phyloP scores from a whole-genome alignment of 1,284 basidiomycete species.

The Tetrapyrgos nigripes region DNA sequence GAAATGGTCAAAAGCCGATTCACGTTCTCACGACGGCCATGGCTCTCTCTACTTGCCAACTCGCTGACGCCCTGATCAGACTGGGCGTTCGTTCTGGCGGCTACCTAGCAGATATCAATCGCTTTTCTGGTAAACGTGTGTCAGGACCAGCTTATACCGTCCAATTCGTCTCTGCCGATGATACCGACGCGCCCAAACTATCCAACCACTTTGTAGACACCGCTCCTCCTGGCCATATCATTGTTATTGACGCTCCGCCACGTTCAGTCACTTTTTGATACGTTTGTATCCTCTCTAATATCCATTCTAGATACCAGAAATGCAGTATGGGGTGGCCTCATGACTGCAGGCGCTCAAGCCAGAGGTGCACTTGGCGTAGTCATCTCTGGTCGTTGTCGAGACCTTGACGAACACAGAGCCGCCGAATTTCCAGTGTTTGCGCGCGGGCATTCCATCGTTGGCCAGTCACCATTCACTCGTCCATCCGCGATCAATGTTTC shows the following conservation, averaged over 20 bases:
- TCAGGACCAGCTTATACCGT: slow-evolving; percentile 92
- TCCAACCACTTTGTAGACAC: slow-evolving; percentile 87
- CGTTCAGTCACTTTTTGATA: slow-evolving; percentile 46
- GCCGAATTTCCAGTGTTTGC: slow-evolving; percentile 81
- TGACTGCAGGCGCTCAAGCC: slow-evolving; percentile 84
- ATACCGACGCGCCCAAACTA: slow-evolving; percentile 71
- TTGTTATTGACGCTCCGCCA: slow-evolving; percentile 82
- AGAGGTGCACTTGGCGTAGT: slow-evolving; percentile 77
- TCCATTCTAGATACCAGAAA: slow-evolving; percentile 69
- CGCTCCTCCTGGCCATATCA: slow-evolving; percentile 67
- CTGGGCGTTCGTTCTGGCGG: slow-evolving; percentile 82
- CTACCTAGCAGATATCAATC: slow-evolving; percentile 80
- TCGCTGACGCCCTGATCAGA: slow-evolving; percentile 93
- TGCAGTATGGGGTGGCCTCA: slow-evolving; percentile 92
- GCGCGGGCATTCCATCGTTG: slow-evolving; percentile 84
- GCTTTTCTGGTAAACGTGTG: slow-evolving; percentile 46
- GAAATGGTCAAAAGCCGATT: no score
- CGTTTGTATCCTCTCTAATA: slow-evolving; percentile 18
- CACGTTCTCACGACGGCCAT: no score
- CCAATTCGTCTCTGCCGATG: slow-evolving; percentile 76
- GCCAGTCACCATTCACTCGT: slow-evolving; percentile 88
- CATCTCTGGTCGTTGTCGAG: slow-evolving; percentile 85
- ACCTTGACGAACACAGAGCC: slow-evolving; percentile 78
- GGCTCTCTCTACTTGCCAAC: slow-evolving; percentile 76
- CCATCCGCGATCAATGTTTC: slow-evolving; percentile 82